Percentiles rank a stretch among this genome's conserved stretches.
Evolutionary conservation across 345 rosid genomes (phyloP).

Genomic region (sweet orange (Citrus sinensis)): DVS_A1.0 CM039162.1:6753501-6754000

Average conservation of each 20-base stretch:
- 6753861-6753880: neutral
- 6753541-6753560: slow-evolving; percentile 39
- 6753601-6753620: neutral
- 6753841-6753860: neutral
- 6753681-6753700: neutral
- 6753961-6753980: neutral
- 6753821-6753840: neutral
- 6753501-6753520: slow-evolving; percentile 27
- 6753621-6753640: neutral
- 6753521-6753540: slow-evolving; percentile 29
- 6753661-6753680: neutral
- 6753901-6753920: neutral
- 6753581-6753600: neutral
- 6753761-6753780: neutral
- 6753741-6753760: neutral
- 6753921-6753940: neutral
- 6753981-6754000: neutral
- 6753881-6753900: neutral
- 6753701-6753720: too few species aligned
- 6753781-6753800: neutral
- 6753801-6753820: neutral
- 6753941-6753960: neutral
- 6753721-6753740: too few species aligned
- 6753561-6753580: neutral
- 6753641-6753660: neutral